Evolutionary conservation across 345 rosid species (phyloP).

Genomic region (Pelargonium nanum): DNA sequence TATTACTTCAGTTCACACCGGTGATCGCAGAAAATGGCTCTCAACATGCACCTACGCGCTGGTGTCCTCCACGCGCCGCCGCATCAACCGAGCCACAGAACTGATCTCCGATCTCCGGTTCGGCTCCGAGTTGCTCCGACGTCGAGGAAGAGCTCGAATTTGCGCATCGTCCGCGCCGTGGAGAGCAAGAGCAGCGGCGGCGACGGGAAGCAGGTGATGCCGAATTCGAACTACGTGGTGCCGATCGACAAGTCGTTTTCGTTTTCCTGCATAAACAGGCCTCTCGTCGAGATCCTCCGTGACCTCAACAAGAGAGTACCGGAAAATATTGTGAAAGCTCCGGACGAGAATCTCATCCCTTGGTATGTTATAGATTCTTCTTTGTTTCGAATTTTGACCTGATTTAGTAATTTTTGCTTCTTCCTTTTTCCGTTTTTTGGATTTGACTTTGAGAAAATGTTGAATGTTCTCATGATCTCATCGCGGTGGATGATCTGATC

Average conservation of each 20-base stretch:
- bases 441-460: background rate
- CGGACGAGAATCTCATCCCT: conserved; percentile 40
- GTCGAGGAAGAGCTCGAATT: background rate
- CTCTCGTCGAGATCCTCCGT: conserved; percentile 86
- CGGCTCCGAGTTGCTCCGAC: background rate
- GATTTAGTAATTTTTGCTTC: background rate
- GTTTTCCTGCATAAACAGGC: conserved; percentile 71
- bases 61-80: background rate
- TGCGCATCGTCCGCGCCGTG: conserved; percentile 8
- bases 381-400: background rate
- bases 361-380: conserved; percentile 30
- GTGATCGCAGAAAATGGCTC: background rate
- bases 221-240: conserved; percentile 86
- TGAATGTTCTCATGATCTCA: background rate
- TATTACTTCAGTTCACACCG: background rate
- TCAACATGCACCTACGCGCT: background rate
- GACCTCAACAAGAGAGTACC: conserved; percentile 95
- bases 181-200: conserved; percentile 14
- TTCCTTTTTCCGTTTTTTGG: too few species aligned
- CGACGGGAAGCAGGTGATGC: conserved; percentile 40
- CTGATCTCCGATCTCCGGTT: background rate
- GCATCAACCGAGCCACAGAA: background rate
- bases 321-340: conserved; percentile 58
- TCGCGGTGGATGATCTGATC: conserved; percentile 6
- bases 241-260: conserved; percentile 70